Percentiles rank a stretch among this genome's conserved stretches.
Evolutionary conservation across 2,329 filamentous ascomycete species (phyloP).

Genomic region (Chaetomium globosum): DNA sequence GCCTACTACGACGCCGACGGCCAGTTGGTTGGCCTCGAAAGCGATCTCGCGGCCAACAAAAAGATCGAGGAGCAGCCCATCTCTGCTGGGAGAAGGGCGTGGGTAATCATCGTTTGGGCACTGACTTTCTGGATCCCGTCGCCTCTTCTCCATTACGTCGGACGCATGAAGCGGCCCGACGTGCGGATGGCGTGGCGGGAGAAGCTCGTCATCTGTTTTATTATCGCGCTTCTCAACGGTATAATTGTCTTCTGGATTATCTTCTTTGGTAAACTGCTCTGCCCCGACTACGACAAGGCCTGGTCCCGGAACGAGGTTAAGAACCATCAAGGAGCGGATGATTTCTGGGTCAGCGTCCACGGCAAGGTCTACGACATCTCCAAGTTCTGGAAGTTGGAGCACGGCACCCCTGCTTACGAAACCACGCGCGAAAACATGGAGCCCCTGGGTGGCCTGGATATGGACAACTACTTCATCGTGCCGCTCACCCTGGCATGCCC

Average conservation of each 20-base stretch:
- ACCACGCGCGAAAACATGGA: slow-evolving; percentile 69
- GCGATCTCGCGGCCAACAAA: slow-evolving; percentile 76
- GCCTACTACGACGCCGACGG: slow-evolving; percentile 74
- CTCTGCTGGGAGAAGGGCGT: slow-evolving; percentile 66
- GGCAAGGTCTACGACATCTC: slow-evolving; percentile 91
- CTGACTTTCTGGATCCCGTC: slow-evolving; percentile 96
- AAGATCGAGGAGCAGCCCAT: slow-evolving; percentile 71
- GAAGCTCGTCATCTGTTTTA: slow-evolving; percentile 78
- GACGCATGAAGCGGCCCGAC: slow-evolving; percentile 95
- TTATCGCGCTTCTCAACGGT: slow-evolving; percentile 82
- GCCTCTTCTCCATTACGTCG: slow-evolving; percentile 73
- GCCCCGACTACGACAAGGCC: slow-evolving; percentile 87
- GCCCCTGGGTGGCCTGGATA: slow-evolving; percentile 73
- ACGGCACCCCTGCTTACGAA: slow-evolving; percentile 72
- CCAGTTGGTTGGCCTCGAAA: slow-evolving; percentile 71
- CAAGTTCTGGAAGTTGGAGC: slow-evolving; percentile 82
- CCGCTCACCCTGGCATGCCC: slow-evolving; percentile 76
- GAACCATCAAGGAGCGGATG: slow-evolving; percentile 68
- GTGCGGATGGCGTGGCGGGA: slow-evolving; percentile 97
- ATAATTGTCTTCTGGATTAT: slow-evolving; percentile 90
- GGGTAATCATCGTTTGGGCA: slow-evolving; percentile 82
- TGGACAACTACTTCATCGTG: slow-evolving; percentile 84
- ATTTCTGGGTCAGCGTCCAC: slow-evolving; percentile 85
- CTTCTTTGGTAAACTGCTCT: slow-evolving; percentile 79
- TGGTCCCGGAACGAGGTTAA: slow-evolving; percentile 74